Percentiles rank a stretch among this genome's conserved stretches.
phyloP scores from a whole-genome alignment of 1,139 yeast genomes.

The Lizanozyma gosingica region DNA sequence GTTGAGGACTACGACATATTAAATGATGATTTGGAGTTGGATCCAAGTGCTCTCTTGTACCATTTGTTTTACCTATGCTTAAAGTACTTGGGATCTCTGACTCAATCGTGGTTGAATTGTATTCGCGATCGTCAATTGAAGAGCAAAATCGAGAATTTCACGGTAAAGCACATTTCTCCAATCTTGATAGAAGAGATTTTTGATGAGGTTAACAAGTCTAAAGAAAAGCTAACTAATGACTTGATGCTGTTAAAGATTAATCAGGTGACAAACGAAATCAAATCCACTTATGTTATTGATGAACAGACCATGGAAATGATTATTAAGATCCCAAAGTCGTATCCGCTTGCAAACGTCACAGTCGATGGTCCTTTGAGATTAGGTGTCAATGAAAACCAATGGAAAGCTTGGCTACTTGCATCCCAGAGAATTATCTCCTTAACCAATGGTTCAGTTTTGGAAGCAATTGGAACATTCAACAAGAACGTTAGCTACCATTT shows the following conservation, averaged over 20 bases:
- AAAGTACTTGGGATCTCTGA: conserved; percentile 54
- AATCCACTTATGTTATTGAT: conserved; percentile 70
- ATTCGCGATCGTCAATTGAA: conserved; percentile 51
- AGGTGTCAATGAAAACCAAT: conserved; percentile 86
- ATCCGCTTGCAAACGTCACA: conserved; percentile 63
- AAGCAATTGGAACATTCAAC: conserved; percentile 74
- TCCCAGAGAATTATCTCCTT: conserved; percentile 73
- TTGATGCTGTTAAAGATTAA: conserved; percentile 46
- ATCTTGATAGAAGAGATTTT: conserved; percentile 51
- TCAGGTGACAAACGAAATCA: conserved; percentile 57
- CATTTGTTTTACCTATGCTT: conserved; percentile 53
- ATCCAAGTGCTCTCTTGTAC: conserved; percentile 33
- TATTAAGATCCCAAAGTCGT: conserved; percentile 59
- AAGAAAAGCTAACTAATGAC: conserved; percentile 40
- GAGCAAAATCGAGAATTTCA: conserved; percentile 51
- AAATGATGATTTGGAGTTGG: conserved; percentile 12
- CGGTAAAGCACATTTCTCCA: conserved; percentile 56
- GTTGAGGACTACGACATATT: neutral
- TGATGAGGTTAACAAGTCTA: conserved; percentile 38
- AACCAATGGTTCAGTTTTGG: conserved; percentile 71
- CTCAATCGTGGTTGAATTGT: conserved; percentile 65
- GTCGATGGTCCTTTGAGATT: conserved; percentile 75
- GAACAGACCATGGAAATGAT: conserved; percentile 82
- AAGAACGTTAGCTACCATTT: conserved; percentile 76
- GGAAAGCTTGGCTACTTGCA: conserved; percentile 94